Percentiles rank a stretch among this genome's conserved stretches.
Conservation (phyloP, 495 filamentous ascomycete genomes). For the Parathielavia appendiculata region DNA sequence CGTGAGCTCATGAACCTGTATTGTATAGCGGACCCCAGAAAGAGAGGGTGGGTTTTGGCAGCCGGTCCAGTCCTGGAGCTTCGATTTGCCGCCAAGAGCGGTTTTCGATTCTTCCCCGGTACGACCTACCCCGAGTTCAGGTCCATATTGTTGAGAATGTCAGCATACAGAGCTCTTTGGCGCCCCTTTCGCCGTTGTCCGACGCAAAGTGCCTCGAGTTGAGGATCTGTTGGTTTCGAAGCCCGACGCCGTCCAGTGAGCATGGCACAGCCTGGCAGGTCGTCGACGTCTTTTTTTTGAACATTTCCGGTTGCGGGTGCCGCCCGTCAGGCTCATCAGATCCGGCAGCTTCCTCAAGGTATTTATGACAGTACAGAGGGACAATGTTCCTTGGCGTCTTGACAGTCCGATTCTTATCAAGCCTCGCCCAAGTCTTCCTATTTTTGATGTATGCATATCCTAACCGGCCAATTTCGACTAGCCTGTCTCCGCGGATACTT, state of each 20-base stretch:
- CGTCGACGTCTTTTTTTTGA: neutral
- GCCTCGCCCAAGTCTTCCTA: neutral
- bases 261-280: constrained; percentile 16
- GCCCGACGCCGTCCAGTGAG: constrained; percentile 11
- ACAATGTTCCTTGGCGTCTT: neutral
- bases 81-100: constrained; percentile 5
- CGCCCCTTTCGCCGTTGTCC: constrained; percentile 8
- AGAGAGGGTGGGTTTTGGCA: neutral
- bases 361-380: no score
- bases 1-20: neutral
- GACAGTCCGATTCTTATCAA: neutral
- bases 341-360: neutral
- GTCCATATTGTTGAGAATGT: neutral
- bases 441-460: neutral
- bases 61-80: constrained; percentile 9
- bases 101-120: neutral
- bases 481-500: constrained; percentile 19
- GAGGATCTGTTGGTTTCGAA: constrained; percentile 20
- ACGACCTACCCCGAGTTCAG: neutral
- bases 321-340: neutral
- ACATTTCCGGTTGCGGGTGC: constrained; percentile 6
- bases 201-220: constrained; percentile 16
- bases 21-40: neutral
- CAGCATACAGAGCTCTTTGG: neutral
- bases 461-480: neutral